Conservation (phyloP, 257 asterid species). For the Jacaranda mimosifolia region DNA sequence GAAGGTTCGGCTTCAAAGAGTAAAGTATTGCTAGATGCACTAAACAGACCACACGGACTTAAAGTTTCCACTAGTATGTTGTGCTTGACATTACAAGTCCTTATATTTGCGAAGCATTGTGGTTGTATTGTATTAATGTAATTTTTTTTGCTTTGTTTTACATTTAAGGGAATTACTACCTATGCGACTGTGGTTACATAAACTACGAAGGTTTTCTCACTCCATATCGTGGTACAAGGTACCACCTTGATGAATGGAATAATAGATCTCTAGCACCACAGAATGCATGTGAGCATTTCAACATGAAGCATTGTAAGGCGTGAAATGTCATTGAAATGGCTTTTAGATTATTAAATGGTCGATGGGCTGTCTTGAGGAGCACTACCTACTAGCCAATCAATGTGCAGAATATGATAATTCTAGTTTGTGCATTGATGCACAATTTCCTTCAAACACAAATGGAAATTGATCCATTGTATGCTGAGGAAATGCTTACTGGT, state of each 20-base stretch:
- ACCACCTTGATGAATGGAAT: not conserved
- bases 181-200: not conserved
- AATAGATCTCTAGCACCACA: not conserved
- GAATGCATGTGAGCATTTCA: not conserved
- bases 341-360: too few relatives aligned
- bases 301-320: not conserved
- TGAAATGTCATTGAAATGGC: not conserved
- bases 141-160: not conserved
- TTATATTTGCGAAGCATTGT: too few relatives aligned
- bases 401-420: too few relatives aligned
- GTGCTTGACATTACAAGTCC: too few relatives aligned
- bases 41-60: not conserved
- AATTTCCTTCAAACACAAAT: not conserved
- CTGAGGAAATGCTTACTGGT: too few relatives aligned
- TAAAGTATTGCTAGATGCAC: not conserved
- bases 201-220: not conserved
- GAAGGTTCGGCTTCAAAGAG: not conserved
- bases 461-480: not conserved
- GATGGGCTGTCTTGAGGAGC: too few relatives aligned
- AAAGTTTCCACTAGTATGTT: not conserved
- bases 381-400: too few relatives aligned
- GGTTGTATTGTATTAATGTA: not conserved
- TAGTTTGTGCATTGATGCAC: too few relatives aligned
- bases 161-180: too few relatives aligned
- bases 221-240: not conserved